Conservation (phyloP, 192 early-diverging fungal species). For the Mortierella claussenii region DNA sequence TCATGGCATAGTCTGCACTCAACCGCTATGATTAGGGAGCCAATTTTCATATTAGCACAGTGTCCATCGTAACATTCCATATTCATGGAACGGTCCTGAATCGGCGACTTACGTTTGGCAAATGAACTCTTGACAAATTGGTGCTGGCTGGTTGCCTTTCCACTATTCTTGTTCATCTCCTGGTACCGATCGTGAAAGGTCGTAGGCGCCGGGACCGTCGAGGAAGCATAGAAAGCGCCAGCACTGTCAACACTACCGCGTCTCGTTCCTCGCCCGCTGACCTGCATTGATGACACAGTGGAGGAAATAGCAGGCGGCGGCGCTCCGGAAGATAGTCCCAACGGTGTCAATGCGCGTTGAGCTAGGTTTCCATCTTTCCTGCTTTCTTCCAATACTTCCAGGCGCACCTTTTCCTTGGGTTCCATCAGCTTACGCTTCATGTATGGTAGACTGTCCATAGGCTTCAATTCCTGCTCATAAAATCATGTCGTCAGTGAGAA, state of each 20-base stretch:
- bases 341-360: conserved; percentile 30
- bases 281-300: background rate
- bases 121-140: conserved; percentile 68
- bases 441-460: conserved; percentile 48
- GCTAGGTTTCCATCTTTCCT: background rate
- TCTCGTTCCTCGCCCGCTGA: conserved; percentile 8
- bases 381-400: conserved; percentile 6
- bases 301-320: conserved; percentile 28
- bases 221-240: conserved; percentile 18
- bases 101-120: conserved; percentile 61
- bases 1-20: conserved; percentile 63
- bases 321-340: conserved; percentile 28
- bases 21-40: conserved; percentile 58
- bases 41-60: no score
- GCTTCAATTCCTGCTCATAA: conserved; percentile 31
- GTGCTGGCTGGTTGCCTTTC: conserved; percentile 51
- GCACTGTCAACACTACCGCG: conserved; percentile 34
- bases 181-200: conserved; percentile 8
- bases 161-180: conserved; percentile 16
- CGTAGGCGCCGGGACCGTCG: conserved; percentile 28
- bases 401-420: conserved; percentile 20
- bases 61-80: no score
- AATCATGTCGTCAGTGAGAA: background rate
- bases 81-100: no score
- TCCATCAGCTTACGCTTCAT: conserved; percentile 41